phyloP scores from a whole-genome alignment of 176 grass and related monocot genomes.

The Musa beccarii region DNA sequence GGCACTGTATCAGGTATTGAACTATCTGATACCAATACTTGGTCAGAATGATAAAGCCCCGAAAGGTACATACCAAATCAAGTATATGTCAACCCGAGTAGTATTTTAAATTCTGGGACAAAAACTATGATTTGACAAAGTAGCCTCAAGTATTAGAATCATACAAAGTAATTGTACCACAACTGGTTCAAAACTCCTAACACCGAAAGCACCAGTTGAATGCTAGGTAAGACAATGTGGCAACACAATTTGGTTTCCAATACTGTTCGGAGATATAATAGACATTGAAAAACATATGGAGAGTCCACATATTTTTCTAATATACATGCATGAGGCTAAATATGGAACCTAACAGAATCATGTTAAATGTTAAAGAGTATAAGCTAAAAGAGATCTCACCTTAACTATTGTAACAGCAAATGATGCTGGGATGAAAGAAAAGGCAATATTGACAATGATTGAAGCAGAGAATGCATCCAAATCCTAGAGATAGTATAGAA shows the following conservation, averaged over 20 bases:
- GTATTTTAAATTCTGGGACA: background rate
- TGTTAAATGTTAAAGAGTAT: background rate
- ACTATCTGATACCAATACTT: too few relatives aligned
- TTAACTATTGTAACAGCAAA: constrained; percentile 47
- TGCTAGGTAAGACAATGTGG: too few relatives aligned
- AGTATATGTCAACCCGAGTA: background rate
- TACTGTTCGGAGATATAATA: background rate
- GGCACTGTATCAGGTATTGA: too few relatives aligned
- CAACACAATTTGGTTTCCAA: background rate
- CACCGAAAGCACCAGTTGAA: too few relatives aligned
- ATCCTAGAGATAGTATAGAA: constrained; percentile 20
- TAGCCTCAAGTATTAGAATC: too few relatives aligned
- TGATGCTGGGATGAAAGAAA: constrained; percentile 47
- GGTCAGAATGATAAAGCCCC: too few relatives aligned
- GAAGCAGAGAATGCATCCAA: constrained; percentile 52
- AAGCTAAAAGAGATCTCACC: constrained; percentile 14
- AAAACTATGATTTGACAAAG: background rate
- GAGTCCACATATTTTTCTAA: background rate
- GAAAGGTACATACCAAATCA: too few relatives aligned
- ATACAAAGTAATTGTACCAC: background rate
- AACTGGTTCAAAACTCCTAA: background rate
- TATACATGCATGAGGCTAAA: background rate
- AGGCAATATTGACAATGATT: constrained; percentile 42
- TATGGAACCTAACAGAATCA: background rate
- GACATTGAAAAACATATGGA: background rate